Evolutionary conservation across 495 filamentous ascomycete genomes (phyloP).

Genomic region (Talaromyces ruber): DNA sequence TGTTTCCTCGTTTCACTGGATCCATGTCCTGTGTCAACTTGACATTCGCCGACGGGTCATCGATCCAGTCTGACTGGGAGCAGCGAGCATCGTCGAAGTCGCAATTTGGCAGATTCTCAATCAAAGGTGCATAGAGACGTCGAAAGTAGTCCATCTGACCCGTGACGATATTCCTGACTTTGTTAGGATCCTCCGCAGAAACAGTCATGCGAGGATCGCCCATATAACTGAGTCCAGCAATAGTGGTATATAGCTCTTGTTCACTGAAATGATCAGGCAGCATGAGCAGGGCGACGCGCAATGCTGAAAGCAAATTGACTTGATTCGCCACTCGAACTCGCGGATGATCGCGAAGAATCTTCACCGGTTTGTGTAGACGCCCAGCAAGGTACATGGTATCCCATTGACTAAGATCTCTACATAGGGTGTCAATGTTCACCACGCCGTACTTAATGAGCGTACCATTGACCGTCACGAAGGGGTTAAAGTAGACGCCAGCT

Average conservation of each 20-base stretch:
- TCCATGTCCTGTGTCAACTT: constrained; percentile 83
- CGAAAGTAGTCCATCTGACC: constrained; percentile 89
- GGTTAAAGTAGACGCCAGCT: constrained; percentile 95
- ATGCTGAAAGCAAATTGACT: constrained; percentile 83
- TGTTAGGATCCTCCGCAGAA: constrained; percentile 81
- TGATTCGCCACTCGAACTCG: constrained; percentile 88
- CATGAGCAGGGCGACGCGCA: constrained; percentile 81
- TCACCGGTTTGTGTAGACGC: constrained; percentile 92
- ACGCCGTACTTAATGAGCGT: constrained; percentile 97
- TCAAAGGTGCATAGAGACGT: constrained; percentile 77
- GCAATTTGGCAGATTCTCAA: constrained; percentile 84
- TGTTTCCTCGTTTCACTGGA: constrained; percentile 80
- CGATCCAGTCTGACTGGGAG: constrained; percentile 53
- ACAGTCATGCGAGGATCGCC: constrained; percentile 90
- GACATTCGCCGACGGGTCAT: constrained; percentile 51
- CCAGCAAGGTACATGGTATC: constrained; percentile 89
- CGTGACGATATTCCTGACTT: constrained; percentile 87
- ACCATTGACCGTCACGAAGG: constrained; percentile 90
- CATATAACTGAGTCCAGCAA: constrained; percentile 85
- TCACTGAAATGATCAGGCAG: constrained; percentile 81
- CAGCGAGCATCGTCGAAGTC: constrained; percentile 63
- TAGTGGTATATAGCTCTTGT: constrained; percentile 77
- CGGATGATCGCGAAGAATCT: constrained; percentile 91
- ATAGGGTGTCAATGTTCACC: constrained; percentile 84
- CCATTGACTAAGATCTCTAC: constrained; percentile 78